Evolutionary conservation across 495 filamentous ascomycete species (phyloP).

Genomic region (Aspergillus kassunensis): DNA sequence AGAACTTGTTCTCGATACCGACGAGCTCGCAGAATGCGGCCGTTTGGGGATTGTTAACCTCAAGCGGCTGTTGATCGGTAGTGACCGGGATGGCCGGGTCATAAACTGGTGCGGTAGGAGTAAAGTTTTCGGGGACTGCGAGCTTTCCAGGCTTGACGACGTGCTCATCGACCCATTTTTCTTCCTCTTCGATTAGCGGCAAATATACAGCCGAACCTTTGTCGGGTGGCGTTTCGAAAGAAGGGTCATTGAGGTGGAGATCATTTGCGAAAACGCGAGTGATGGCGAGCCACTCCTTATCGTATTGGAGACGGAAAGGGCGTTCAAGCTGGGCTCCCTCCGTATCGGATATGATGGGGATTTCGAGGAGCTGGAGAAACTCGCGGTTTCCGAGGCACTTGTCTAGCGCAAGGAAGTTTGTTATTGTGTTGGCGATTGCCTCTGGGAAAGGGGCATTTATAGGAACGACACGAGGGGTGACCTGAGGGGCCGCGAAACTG

Average conservation of each 20-base stretch:
- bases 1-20: conserved; percentile 73
- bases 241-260: conserved; percentile 55
- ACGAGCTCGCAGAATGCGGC: conserved; percentile 70
- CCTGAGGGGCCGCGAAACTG: conserved; percentile 50
- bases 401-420: conserved; percentile 83
- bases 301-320: conserved; percentile 62
- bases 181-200: conserved; percentile 57
- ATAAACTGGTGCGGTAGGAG: conserved; percentile 68
- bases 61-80: conserved; percentile 52
- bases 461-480: conserved; percentile 15
- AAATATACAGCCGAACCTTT: conserved; percentile 63
- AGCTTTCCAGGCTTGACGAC: conserved; percentile 57
- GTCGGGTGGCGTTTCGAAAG: conserved; percentile 43
- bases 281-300: conserved; percentile 93
- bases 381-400: conserved; percentile 68
- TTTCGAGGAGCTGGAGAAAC: conserved; percentile 74
- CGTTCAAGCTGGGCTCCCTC: conserved; percentile 16
- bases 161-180: conserved; percentile 73
- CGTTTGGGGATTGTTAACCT: conserved; percentile 84
- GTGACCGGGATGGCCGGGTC: conserved; percentile 36
- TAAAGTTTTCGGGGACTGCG: conserved; percentile 71
- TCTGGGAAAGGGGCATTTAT: conserved; percentile 43
- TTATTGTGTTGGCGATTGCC: conserved; percentile 67
- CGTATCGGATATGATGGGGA: conserved; percentile 42
- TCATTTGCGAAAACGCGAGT: conserved; percentile 69